These are phyloP conservation scores for Bruguiera sexangula DNA, from an alignment of 345 rosid species.

Conservation along the genomic window DNA sequence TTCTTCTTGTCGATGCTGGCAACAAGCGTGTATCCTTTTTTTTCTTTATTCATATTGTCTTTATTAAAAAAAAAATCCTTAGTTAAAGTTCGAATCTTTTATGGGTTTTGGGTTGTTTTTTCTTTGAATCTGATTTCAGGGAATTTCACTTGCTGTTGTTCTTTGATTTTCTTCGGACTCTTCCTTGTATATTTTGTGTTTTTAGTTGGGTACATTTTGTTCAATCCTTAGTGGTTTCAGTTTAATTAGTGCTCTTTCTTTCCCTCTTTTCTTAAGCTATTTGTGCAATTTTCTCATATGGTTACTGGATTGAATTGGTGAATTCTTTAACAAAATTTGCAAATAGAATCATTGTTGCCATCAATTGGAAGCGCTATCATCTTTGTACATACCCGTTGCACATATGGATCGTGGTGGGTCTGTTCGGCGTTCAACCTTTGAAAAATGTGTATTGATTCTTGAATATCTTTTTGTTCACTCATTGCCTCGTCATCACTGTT, in stretches of 20 bases:
- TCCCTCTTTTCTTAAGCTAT: no score
- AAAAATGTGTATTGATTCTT: background rate
- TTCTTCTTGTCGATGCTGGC: constrained; percentile 99
- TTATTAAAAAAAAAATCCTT: background rate
- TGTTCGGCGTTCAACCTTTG: background rate
- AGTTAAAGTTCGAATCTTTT: background rate
- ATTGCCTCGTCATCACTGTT: constrained; percentile 12
- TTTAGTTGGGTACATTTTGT: no score
- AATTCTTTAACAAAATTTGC: constrained; percentile 30
- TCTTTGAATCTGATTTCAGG: no score
- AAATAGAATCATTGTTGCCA: constrained; percentile 73
- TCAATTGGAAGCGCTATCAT: constrained; percentile 83
- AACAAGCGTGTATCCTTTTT: constrained; percentile 91
- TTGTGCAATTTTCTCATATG: no score
- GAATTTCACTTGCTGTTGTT: no score
- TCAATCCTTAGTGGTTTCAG: no score
- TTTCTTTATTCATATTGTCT: background rate
- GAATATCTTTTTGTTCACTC: background rate
- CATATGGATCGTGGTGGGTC: constrained; percentile 96
- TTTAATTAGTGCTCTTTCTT: no score
- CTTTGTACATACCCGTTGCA: constrained; percentile 80
- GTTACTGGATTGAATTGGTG: no score
- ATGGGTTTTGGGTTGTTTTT: background rate
- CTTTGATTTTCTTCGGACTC: no score
- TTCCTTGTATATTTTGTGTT: no score